phyloP scores from a whole-genome alignment of 1,139 yeast genomes.

The Nakaseomyces kungkrabaensis region DNA sequence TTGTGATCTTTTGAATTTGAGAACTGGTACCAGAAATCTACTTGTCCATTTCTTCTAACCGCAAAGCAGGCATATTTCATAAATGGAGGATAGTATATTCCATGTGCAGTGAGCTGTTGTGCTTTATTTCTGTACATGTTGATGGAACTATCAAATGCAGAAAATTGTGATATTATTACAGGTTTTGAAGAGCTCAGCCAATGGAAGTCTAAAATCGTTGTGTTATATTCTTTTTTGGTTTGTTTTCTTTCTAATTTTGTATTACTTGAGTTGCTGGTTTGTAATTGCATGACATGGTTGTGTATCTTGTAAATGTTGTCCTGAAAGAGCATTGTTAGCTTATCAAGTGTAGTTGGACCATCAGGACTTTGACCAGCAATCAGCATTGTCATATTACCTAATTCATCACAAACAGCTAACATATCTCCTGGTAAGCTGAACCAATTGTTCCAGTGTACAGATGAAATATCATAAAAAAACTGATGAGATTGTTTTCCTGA shows the following conservation, averaged over 20 bases:
- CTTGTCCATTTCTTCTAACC: conserved; percentile 28
- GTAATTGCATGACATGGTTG: conserved; percentile 23
- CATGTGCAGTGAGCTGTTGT: conserved; percentile 28
- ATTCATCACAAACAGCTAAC: conserved; percentile 30
- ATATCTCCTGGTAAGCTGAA: conserved; percentile 29
- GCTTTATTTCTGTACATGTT: conserved; percentile 26
- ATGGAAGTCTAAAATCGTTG: conserved; percentile 26
- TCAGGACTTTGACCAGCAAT: conserved; percentile 29
- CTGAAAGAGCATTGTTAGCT: conserved; percentile 27
- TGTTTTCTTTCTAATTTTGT: conserved; percentile 22
- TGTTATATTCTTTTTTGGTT: conserved; percentile 27
- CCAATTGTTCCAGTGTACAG: conserved; percentile 30
- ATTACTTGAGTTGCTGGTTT: conserved; percentile 7
- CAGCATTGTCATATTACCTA: conserved; percentile 29
- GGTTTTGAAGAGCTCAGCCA: conserved; percentile 30
- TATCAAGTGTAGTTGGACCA: conserved; percentile 29
- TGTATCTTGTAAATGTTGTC: conserved; percentile 29
- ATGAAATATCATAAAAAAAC: conserved; percentile 23
- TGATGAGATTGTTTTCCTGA: conserved; percentile 12
- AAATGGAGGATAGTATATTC: conserved; percentile 30
- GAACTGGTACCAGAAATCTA: conserved; percentile 31
- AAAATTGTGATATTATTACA: conserved; percentile 24
- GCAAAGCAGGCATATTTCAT: conserved; percentile 30
- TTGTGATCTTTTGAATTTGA: conserved; percentile 31
- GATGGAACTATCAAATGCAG: conserved; percentile 23